Percentiles rank a stretch among this genome's conserved stretches.
Conservation (phyloP, 768 basidiomycete species). For the Macrolepiota albuminosa region DNA sequence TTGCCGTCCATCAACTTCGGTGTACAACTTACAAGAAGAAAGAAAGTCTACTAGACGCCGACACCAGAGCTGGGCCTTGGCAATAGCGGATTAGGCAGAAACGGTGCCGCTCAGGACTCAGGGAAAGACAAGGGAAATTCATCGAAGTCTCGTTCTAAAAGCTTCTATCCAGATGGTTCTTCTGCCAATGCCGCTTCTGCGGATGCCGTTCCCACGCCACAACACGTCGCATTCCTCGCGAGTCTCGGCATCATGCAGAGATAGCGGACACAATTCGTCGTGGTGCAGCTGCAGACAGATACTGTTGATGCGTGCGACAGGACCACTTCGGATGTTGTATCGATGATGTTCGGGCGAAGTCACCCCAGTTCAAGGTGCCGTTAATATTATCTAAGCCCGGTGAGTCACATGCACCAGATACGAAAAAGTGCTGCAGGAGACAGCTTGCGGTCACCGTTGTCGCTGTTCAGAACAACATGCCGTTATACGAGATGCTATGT, state of each 20-base stretch:
- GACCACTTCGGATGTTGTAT: neutral
- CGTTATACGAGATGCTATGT: conserved; percentile 84
- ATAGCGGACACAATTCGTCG: neutral
- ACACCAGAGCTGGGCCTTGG: conserved; percentile 7
- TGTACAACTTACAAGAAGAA: conserved; percentile 1
- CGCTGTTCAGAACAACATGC: conserved; percentile 46
- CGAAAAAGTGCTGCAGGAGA: neutral
- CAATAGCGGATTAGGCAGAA: conserved; percentile 6
- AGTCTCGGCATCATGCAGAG: neutral
- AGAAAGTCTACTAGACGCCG: conserved; percentile 8
- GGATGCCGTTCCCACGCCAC: conserved; percentile 14
- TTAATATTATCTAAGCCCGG: neutral
- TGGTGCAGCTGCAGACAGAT: neutral
- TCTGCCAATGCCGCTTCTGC: conserved; percentile 10
- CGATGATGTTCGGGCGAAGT: neutral
- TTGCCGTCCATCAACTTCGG: conserved; percentile 1
- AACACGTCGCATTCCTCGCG: neutral
- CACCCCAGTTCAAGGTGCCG: neutral
- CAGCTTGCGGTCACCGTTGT: neutral
- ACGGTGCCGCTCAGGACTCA: conserved; percentile 18
- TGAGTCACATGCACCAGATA: neutral
- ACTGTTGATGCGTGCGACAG: neutral
- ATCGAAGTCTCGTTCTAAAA: conserved; percentile 15
- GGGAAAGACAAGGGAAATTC: conserved; percentile 22
- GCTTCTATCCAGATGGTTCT: conserved; percentile 9